Evolutionary conservation across 2,329 filamentous ascomycete species (phyloP).

Genomic region (Torrubiellomyces zombiae): DNA sequence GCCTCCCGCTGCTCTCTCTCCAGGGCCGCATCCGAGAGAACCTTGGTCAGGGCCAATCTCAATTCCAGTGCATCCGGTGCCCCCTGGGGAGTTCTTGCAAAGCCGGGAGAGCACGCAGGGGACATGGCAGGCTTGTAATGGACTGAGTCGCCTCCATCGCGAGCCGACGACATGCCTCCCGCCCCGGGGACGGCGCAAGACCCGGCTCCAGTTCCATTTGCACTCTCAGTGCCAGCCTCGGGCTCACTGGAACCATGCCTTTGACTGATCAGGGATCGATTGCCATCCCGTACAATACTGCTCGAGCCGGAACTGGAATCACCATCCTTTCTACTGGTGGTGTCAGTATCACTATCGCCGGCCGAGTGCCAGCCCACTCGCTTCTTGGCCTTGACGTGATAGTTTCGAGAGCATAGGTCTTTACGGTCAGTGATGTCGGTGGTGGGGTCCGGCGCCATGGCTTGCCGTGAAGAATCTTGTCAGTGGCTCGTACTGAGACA

Average conservation of each 20-base stretch:
- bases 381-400: conserved; percentile 22
- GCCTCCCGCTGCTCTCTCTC: conserved; percentile 6
- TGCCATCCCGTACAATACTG: no score
- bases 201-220: no score
- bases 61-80: conserved; percentile 22
- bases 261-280: no score
- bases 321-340: conserved; percentile 11
- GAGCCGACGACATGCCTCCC: no score
- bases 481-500: conserved; percentile 9
- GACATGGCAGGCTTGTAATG: no score
- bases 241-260: no score
- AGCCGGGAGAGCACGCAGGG: conserved; percentile 5
- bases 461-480: conserved; percentile 6
- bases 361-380: conserved; percentile 20
- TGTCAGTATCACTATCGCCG: conserved; percentile 9
- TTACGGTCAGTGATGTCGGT: conserved; percentile 13
- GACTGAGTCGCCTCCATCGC: no score
- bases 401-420: conserved; percentile 7
- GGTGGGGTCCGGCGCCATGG: conserved; percentile 9
- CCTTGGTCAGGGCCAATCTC: conserved; percentile 20
- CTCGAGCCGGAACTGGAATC: conserved; percentile 1
- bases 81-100: conserved; percentile 12
- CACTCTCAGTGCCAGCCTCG: no score
- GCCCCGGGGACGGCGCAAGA: no score
- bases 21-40: conserved; percentile 17